These are phyloP conservation scores for Naegleria fowleri DNA, from an alignment of 208 protist genomes.

Conservation along the genomic window DNA sequence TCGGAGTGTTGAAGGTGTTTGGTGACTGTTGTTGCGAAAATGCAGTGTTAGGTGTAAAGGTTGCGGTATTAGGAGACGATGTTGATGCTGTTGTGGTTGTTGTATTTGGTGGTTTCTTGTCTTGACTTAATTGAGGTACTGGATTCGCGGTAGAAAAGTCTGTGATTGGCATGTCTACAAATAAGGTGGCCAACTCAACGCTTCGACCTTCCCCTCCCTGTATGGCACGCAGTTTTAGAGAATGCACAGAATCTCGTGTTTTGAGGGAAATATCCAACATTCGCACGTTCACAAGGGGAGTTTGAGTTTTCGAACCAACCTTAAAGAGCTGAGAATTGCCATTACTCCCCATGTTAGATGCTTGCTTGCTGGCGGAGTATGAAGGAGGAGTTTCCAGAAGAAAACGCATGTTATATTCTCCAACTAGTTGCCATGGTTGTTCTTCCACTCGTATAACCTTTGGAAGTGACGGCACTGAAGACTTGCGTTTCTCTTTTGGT, in stretches of 20 bases:
- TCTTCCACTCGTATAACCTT: background rate
- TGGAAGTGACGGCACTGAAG: background rate
- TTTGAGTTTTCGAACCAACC: background rate
- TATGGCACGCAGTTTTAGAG: background rate
- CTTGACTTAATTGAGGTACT: background rate
- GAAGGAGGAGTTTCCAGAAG: background rate
- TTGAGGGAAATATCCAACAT: background rate
- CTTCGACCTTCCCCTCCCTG: background rate
- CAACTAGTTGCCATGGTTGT: background rate
- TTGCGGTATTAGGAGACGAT: background rate
- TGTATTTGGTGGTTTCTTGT: background rate
- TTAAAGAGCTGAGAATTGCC: no score
- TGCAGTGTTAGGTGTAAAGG: background rate
- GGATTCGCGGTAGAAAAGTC: background rate
- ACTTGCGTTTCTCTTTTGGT: background rate
- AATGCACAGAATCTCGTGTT: background rate
- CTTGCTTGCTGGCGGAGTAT: no score
- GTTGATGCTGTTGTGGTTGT: background rate
- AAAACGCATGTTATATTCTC: background rate
- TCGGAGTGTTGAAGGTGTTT: background rate
- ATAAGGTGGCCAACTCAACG: background rate
- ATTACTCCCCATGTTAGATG: no score
- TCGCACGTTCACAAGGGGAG: background rate
- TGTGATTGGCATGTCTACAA: constrained; percentile 13
- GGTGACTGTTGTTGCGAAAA: background rate